phyloP scores from a whole-genome alignment of 768 basidiomycete species.

The Kwoniella sp. region DNA sequence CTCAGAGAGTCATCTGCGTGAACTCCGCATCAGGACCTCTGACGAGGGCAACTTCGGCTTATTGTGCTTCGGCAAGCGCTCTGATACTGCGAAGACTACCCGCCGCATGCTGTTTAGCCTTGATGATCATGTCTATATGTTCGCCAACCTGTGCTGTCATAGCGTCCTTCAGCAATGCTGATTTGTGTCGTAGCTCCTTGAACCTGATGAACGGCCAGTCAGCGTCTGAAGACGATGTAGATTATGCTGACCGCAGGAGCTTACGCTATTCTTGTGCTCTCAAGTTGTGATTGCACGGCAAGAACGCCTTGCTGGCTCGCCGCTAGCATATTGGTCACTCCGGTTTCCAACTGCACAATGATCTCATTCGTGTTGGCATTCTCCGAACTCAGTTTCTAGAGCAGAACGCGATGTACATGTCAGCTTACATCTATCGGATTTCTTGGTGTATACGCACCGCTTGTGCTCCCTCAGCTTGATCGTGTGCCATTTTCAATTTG shows the following conservation, averaged over 20 bases:
- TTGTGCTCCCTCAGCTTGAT: slow-evolving; percentile 49
- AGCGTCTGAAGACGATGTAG: no score
- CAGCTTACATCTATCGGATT: background rate
- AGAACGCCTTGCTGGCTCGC: slow-evolving; percentile 52
- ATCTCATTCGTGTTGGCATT: slow-evolving; percentile 44
- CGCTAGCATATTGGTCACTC: slow-evolving; percentile 47
- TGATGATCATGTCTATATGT: slow-evolving; percentile 50
- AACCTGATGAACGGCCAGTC: slow-evolving; percentile 22
- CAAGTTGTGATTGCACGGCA: slow-evolving; percentile 47
- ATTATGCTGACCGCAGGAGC: slow-evolving; percentile 5
- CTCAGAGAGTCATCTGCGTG: no score
- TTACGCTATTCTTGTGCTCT: slow-evolving; percentile 51
- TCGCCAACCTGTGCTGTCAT: slow-evolving; percentile 36
- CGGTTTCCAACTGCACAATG: slow-evolving; percentile 45
- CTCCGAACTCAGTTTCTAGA: slow-evolving; percentile 40
- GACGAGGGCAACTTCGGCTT: slow-evolving; percentile 29
- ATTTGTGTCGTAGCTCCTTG: slow-evolving; percentile 46
- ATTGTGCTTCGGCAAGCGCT: slow-evolving; percentile 47
- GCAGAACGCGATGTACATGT: background rate
- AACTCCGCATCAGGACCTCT: no score
- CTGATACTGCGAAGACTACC: slow-evolving; percentile 42
- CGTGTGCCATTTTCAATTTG: slow-evolving; percentile 57
- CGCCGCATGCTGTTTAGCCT: slow-evolving; percentile 50
- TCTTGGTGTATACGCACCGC: slow-evolving; percentile 35
- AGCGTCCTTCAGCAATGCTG: slow-evolving; percentile 36